Conservation (phyloP, 106 monocot genomes). For the Gastrodia elata region DNA sequence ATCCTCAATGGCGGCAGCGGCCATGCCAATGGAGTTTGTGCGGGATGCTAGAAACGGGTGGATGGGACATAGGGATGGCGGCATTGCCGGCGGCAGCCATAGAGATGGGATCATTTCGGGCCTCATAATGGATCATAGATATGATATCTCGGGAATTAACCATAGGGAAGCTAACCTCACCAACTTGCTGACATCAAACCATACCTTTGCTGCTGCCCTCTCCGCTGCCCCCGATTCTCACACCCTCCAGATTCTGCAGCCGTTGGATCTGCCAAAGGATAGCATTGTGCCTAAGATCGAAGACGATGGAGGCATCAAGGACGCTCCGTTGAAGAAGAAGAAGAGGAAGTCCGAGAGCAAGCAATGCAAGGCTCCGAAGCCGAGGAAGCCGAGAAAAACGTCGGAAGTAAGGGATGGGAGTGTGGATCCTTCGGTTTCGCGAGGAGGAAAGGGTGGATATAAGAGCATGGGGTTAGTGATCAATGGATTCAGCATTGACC, state of each 20-base stretch:
- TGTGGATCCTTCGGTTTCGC: neutral
- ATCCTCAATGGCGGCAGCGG: neutral
- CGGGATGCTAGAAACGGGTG: slow-evolving; percentile 9
- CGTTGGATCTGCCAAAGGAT: slow-evolving; percentile 14
- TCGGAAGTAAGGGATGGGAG: slow-evolving; percentile 10
- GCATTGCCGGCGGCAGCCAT: slow-evolving; percentile 18
- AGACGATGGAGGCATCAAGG: neutral
- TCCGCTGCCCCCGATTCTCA: slow-evolving; percentile 4
- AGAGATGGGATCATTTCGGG: slow-evolving; percentile 12
- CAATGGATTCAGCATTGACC: slow-evolving; percentile 41
- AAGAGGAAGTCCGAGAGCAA: slow-evolving; percentile 37
- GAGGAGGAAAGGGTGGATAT: slow-evolving; percentile 16
- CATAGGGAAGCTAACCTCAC: too few species aligned
- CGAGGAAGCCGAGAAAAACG: slow-evolving; percentile 53
- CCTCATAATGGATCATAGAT: neutral
- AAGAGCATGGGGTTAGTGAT: slow-evolving; percentile 34
- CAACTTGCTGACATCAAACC: too few species aligned
- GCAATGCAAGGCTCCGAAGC: slow-evolving; percentile 35
- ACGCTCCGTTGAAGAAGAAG: slow-evolving; percentile 2
- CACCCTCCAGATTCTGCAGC: slow-evolving; percentile 38
- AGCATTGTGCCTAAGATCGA: slow-evolving; percentile 11
- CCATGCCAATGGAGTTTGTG: slow-evolving; percentile 26
- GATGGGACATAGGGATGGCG: too few species aligned
- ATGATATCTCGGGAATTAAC: neutral
- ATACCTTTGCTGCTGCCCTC: neutral